Percentiles rank a stretch among this genome's conserved stretches.
phyloP scores from a whole-genome alignment of 2,329 filamentous ascomycete genomes.

The Talaromyces islandicus region DNA sequence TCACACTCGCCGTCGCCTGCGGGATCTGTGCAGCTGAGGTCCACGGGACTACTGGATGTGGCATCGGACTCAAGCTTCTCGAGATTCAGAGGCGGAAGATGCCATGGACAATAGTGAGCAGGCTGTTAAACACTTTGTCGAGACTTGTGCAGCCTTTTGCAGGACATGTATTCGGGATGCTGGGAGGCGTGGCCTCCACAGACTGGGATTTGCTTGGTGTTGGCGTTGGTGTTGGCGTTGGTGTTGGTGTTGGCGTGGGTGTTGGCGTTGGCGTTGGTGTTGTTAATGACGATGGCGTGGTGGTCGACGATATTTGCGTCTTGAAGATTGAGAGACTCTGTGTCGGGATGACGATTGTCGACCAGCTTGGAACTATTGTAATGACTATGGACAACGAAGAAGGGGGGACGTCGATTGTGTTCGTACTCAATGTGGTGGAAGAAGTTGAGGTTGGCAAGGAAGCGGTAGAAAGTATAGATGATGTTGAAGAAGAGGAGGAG shows the following conservation, averaged over 20 bases:
- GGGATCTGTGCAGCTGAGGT: constrained; percentile 1
- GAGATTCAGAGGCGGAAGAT: constrained; percentile 1
- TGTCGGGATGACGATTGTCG: constrained; percentile 1
- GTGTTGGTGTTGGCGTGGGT: not conserved
- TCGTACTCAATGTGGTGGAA: not conserved
- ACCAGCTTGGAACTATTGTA: constrained; percentile 1
- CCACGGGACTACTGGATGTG: not conserved
- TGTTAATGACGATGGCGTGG: not conserved
- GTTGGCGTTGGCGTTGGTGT: not conserved
- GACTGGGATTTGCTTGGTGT: not conserved
- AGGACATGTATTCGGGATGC: not conserved
- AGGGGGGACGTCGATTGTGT: constrained; percentile 1
- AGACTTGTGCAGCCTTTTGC: constrained; percentile 7
- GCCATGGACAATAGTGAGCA: not conserved
- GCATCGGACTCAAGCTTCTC: not conserved
- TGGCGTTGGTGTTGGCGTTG: not conserved
- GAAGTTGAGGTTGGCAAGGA: not conserved
- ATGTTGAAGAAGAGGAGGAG: not conserved
- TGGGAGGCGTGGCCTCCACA: not conserved
- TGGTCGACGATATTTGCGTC: not conserved
- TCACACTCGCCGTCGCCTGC: not conserved
- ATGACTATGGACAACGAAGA: constrained; percentile 1
- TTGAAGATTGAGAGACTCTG: not conserved
- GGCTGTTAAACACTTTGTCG: not conserved
- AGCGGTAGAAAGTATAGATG: not conserved